These are phyloP conservation scores for Puccinia coronata DNA, from an alignment of 1,284 basidiomycete species.

Conservation along the genomic window DNA sequence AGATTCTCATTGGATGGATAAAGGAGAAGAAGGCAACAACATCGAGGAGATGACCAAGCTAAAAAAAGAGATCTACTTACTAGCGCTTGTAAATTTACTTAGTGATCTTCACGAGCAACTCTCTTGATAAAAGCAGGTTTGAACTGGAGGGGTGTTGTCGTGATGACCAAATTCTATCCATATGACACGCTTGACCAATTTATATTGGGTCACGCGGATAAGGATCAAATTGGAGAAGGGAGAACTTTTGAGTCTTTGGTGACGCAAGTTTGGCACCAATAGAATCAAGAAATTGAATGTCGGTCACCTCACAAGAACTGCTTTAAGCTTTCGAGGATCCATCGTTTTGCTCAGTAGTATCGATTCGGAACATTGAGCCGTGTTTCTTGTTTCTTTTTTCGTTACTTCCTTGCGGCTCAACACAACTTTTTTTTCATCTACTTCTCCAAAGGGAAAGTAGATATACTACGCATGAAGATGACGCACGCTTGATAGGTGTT, in stretches of 20 bases:
- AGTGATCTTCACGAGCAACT: background rate
- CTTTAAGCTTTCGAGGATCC: too few relatives aligned
- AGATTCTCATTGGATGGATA: background rate
- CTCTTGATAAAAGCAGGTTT: background rate
- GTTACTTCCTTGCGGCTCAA: too few relatives aligned
- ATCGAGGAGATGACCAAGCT: background rate
- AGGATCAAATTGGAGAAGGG: background rate
- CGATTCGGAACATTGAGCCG: too few relatives aligned
- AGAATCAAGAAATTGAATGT: background rate
- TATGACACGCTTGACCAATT: background rate
- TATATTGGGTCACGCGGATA: background rate
- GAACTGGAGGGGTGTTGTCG: background rate
- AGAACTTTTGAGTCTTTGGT: background rate
- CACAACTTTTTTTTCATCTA: too few relatives aligned
- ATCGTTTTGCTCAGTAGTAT: too few relatives aligned
- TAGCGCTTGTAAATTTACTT: background rate
- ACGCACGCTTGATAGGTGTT: too few relatives aligned
- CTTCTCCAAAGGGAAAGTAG: too few relatives aligned
- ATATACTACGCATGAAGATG: too few relatives aligned
- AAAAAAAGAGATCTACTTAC: background rate
- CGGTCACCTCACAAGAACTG: background rate
- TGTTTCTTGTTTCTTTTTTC: too few relatives aligned
- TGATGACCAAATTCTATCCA: conserved; percentile 2
- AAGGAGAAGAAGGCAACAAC: background rate
- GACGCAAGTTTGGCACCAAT: too few relatives aligned